Conservation (phyloP, 768 basidiomycete genomes). For the Paxillus ammoniavirescens region DNA sequence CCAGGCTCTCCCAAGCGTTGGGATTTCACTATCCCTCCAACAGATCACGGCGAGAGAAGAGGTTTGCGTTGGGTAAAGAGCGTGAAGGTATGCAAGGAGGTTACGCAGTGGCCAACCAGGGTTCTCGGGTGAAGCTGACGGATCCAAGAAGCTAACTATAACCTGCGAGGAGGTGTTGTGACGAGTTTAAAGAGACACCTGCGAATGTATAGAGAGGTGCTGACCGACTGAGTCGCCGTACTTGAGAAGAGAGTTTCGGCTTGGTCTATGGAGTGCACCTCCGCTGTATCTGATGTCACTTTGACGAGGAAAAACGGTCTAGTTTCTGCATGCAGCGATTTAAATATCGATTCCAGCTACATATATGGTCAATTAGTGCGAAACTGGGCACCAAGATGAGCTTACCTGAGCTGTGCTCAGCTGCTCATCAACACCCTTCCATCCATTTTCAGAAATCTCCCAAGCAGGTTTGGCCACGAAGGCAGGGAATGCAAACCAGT, state of each 20-base stretch:
- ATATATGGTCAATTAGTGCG: background rate
- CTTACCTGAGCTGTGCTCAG: conserved; percentile 43
- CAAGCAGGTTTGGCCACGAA: conserved; percentile 88
- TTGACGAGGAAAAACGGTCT: conserved; percentile 66
- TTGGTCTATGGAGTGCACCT: conserved; percentile 54
- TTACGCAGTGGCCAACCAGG: conserved; percentile 96
- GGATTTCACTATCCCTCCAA: conserved; percentile 67
- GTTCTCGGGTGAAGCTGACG: conserved; percentile 70
- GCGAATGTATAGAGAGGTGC: conserved; percentile 14
- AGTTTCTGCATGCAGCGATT: conserved; percentile 40
- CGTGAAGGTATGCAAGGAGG: conserved; percentile 77
- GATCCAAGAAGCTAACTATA: conserved; percentile 75
- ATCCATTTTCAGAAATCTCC: conserved; percentile 70
- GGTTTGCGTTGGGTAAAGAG: conserved; percentile 50
- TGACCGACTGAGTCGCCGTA: conserved; percentile 40
- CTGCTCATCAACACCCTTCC: conserved; percentile 47
- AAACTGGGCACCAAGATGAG: conserved; percentile 4
- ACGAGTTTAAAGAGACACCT: background rate
- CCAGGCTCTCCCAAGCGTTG: conserved; percentile 42
- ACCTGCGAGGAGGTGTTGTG: conserved; percentile 33
- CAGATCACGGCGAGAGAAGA: conserved; percentile 63
- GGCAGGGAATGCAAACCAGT: conserved; percentile 98
- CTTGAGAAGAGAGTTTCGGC: conserved; percentile 57
- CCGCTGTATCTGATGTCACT: conserved; percentile 31
- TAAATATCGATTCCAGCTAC: conserved; percentile 55